These are phyloP conservation scores for Backusella tarrabulga DNA, from an alignment of 192 early-diverging fungal species.

Conservation along the genomic window DNA sequence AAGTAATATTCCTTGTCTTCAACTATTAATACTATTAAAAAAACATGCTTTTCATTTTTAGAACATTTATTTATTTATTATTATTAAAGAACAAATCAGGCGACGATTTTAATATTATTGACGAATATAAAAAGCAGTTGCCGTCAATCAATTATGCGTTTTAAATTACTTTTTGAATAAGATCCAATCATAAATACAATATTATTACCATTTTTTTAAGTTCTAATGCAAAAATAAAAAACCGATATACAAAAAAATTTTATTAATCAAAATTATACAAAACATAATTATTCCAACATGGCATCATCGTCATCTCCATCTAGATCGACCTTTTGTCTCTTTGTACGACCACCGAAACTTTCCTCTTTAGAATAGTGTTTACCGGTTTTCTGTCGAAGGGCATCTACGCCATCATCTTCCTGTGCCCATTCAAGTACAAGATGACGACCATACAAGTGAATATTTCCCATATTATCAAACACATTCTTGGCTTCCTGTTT, in stretches of 20 bases:
- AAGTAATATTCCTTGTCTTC: not conserved
- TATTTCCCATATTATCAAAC: constrained; percentile 79
- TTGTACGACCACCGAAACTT: constrained; percentile 50
- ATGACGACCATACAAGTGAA: constrained; percentile 97
- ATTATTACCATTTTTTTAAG: not conserved
- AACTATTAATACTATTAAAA: not conserved
- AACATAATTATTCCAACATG: constrained; percentile 47
- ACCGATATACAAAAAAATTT: not conserved
- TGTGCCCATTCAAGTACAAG: constrained; percentile 96
- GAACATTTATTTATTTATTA: not conserved
- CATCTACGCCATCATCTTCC: constrained; percentile 78
- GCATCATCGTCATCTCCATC: constrained; percentile 37
- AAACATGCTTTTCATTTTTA: not conserved
- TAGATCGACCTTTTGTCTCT: constrained; percentile 66
- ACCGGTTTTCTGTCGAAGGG: constrained; percentile 81
- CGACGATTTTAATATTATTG: not conserved
- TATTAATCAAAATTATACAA: constrained; percentile 1
- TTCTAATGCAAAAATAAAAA: not conserved
- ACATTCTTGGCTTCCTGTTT: constrained; percentile 93
- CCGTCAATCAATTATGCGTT: not conserved
- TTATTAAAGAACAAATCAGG: not conserved
- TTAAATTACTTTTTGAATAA: not conserved
- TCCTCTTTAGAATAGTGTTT: constrained; percentile 73
- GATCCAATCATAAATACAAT: not conserved
- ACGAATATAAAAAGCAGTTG: not conserved